phyloP scores from a whole-genome alignment of 106 monocot species.

The Dactylorhiza incarnata region DNA sequence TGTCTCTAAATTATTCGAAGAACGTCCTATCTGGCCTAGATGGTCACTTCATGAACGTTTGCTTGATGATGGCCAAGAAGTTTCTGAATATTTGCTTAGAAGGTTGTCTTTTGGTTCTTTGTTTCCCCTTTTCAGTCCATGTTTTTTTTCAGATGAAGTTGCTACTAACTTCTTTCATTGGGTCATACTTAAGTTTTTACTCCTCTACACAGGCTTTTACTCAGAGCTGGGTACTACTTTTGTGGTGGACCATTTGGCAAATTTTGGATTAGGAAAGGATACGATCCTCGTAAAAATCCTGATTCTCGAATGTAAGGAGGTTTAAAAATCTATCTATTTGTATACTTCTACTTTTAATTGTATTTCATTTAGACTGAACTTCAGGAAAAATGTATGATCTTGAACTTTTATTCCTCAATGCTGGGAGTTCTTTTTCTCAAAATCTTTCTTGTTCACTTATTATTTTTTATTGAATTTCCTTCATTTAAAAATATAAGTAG shows the following conservation, averaged over 20 bases:
- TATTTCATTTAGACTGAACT: neutral
- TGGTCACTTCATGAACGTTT: conserved; percentile 64
- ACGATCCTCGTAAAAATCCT: conserved; percentile 85
- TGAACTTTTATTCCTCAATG: neutral
- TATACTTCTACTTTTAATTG: neutral
- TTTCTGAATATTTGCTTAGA: conserved; percentile 50
- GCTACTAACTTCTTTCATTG: neutral
- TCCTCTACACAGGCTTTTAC: conserved; percentile 44
- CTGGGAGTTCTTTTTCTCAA: neutral
- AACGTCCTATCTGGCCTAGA: conserved; percentile 82
- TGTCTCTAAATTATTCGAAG: conserved; percentile 77
- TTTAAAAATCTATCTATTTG: neutral
- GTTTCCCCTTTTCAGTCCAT: neutral
- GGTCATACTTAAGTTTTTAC: neutral
- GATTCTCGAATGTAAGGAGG: conserved; percentile 73
- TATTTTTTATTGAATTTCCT: neutral
- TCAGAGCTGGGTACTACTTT: conserved; percentile 89
- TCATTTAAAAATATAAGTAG: neutral
- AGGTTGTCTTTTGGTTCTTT: conserved; percentile 26
- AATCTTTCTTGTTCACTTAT: neutral
- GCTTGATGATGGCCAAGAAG: conserved; percentile 51
- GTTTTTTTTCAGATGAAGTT: neutral
- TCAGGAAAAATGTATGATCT: neutral
- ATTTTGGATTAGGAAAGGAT: conserved; percentile 94
- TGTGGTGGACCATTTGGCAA: conserved; percentile 85